phyloP scores from a whole-genome alignment of 2,329 filamentous ascomycete species.

The Triangularia setosa region DNA sequence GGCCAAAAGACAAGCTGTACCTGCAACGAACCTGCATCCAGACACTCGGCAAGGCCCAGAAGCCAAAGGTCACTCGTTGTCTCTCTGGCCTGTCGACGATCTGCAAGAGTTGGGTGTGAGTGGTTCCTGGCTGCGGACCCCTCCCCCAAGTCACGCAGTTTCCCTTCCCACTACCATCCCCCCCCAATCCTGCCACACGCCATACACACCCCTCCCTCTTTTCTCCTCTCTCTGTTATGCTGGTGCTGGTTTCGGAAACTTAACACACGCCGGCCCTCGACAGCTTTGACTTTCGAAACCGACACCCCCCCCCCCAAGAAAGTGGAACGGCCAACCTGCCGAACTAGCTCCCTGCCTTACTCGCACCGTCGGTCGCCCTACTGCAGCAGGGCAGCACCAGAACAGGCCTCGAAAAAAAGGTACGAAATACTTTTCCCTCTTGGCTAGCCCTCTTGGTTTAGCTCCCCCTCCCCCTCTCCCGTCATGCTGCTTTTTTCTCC shows the following conservation, averaged over 20 bases:
- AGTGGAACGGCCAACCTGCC: constrained; percentile 26
- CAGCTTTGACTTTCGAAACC: constrained; percentile 33
- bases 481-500: constrained; percentile 6
- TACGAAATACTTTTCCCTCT: constrained; percentile 20
- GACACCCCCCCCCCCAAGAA: constrained; percentile 6
- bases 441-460: constrained; percentile 1
- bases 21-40: constrained; percentile 24
- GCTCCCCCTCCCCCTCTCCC: constrained; percentile 1
- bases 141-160: background rate
- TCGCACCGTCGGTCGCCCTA: constrained; percentile 17
- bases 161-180: background rate
- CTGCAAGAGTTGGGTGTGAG: constrained; percentile 12
- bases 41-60: constrained; percentile 19
- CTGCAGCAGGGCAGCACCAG: background rate
- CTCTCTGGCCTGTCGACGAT: constrained; percentile 16
- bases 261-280: constrained; percentile 31
- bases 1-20: constrained; percentile 15
- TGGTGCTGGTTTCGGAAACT: constrained; percentile 33
- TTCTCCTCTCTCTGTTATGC: constrained; percentile 11
- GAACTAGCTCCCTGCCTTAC: constrained; percentile 26
- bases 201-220: constrained; percentile 17
- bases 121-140: background rate
- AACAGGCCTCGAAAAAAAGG: constrained; percentile 13
- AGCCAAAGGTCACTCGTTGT: background rate
- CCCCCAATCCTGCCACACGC: constrained; percentile 2